Percentiles rank a stretch among this genome's conserved stretches.
Conservation (phyloP, 192 early-diverging fungal species). For the Allomyces arbusculus region DNA sequence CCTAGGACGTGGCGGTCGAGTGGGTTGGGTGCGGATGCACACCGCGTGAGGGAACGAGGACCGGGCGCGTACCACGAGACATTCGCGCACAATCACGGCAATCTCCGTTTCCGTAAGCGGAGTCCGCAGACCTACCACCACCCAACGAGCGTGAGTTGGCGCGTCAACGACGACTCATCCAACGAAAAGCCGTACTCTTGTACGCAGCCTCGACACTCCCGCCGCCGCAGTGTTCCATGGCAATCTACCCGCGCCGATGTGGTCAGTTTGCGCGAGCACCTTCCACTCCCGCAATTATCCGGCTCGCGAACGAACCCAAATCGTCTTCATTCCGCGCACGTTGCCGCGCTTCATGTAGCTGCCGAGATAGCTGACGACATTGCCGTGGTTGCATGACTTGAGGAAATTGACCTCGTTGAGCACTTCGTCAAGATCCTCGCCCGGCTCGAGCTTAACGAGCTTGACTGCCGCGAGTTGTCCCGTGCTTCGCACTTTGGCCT, state of each 20-base stretch:
- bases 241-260: conserved; percentile 10
- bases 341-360: conserved; percentile 30
- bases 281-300: neutral
- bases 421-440: conserved; percentile 35
- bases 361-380: conserved; percentile 30
- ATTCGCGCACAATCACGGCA: conserved; percentile 19
- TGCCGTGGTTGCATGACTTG: conserved; percentile 23
- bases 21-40: too few relatives aligned
- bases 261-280: neutral
- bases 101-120: conserved; percentile 22
- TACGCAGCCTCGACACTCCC: conserved; percentile 29
- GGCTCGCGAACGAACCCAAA: conserved; percentile 14
- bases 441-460: conserved; percentile 31
- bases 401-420: conserved; percentile 40
- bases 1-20: neutral
- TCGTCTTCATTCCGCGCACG: conserved; percentile 24
- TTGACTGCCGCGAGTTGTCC: conserved; percentile 25
- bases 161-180: too few relatives aligned
- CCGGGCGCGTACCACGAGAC: conserved; percentile 12
- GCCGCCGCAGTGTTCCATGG: conserved; percentile 43
- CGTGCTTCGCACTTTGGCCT: conserved; percentile 18
- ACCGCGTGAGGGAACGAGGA: too few relatives aligned
- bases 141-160: neutral
- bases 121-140: conserved; percentile 11
- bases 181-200: conserved; percentile 13